These are phyloP conservation scores for Salix dunnii DNA, from an alignment of 345 rosid species.

Conservation along the genomic window DNA sequence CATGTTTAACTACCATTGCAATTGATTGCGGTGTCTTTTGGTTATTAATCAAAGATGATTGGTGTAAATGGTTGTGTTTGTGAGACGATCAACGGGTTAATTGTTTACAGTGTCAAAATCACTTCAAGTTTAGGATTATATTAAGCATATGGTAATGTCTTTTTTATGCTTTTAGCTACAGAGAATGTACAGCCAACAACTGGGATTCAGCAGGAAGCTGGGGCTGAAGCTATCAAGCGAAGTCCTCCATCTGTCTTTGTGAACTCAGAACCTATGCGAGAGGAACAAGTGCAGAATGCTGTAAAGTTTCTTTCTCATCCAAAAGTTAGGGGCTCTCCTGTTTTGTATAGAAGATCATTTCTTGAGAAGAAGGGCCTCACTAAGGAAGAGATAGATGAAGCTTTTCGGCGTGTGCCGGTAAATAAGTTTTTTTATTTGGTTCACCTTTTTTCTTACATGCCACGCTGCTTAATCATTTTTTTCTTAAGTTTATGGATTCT, in stretches of 20 bases:
- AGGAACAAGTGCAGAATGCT: slow-evolving; percentile 93
- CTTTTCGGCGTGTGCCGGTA: slow-evolving; percentile 91
- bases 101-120: background rate
- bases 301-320: slow-evolving; percentile 96
- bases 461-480: background rate
- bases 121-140: background rate
- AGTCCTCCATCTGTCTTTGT: slow-evolving; percentile 63
- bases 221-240: slow-evolving; percentile 41
- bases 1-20: background rate
- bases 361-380: slow-evolving; percentile 96
- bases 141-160: background rate
- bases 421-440: slow-evolving; percentile 17
- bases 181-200: slow-evolving; percentile 43
- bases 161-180: slow-evolving; percentile 22
- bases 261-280: slow-evolving; percentile 86
- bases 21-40: background rate
- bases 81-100: background rate
- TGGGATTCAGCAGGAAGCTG: slow-evolving; percentile 49
- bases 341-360: slow-evolving; percentile 81
- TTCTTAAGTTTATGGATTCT: slow-evolving; percentile 1
- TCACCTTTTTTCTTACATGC: background rate
- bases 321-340: slow-evolving; percentile 85
- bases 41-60: background rate
- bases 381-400: slow-evolving; percentile 96
- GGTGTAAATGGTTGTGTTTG: background rate